Percentiles rank a stretch among this genome's conserved stretches.
phyloP scores from a whole-genome alignment of 1,284 basidiomycete species.

The Apiotrichum akiyoshidainum region DNA sequence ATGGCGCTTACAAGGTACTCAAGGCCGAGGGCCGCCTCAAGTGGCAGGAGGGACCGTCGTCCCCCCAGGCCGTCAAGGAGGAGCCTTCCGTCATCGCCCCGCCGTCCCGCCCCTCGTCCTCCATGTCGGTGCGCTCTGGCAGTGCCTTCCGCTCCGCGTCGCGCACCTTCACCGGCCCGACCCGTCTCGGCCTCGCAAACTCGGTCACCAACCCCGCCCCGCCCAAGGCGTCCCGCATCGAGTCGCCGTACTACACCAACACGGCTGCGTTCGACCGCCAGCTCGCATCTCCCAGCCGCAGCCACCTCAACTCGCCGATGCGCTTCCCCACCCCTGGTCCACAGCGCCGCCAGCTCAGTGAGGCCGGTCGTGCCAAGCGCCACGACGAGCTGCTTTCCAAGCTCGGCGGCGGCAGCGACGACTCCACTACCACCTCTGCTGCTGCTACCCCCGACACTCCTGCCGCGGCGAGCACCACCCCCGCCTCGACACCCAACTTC shows the following conservation, averaged over 20 bases:
- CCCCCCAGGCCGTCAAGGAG: background rate
- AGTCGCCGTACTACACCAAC: slow-evolving; percentile 14
- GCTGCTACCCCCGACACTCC: background rate
- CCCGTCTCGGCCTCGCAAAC: slow-evolving; percentile 9
- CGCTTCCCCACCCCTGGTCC: background rate
- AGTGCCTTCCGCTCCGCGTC: slow-evolving; percentile 1
- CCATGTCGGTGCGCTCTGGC: background rate
- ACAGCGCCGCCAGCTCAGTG: slow-evolving; percentile 13
- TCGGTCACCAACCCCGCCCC: background rate
- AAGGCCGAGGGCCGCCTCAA: slow-evolving; percentile 13
- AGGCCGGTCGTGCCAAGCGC: slow-evolving; percentile 15
- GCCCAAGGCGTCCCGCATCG: background rate
- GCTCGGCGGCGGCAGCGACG: slow-evolving; percentile 3
- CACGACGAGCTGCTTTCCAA: slow-evolving; percentile 22
- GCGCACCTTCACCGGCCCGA: slow-evolving; percentile 1
- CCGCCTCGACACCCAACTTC: background rate
- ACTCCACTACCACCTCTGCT: background rate
- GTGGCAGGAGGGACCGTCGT: slow-evolving; percentile 12
- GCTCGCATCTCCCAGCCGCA: slow-evolving; percentile 8
- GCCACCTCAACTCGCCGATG: slow-evolving; percentile 11
- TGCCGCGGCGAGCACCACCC: background rate
- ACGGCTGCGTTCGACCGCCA: slow-evolving; percentile 9
- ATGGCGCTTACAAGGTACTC: slow-evolving; percentile 8
- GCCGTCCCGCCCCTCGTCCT: background rate
- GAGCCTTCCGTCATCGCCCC: background rate